Evolutionary conservation across 768 basidiomycete genomes (phyloP).

Genomic region (Amanita inopinata): DNA sequence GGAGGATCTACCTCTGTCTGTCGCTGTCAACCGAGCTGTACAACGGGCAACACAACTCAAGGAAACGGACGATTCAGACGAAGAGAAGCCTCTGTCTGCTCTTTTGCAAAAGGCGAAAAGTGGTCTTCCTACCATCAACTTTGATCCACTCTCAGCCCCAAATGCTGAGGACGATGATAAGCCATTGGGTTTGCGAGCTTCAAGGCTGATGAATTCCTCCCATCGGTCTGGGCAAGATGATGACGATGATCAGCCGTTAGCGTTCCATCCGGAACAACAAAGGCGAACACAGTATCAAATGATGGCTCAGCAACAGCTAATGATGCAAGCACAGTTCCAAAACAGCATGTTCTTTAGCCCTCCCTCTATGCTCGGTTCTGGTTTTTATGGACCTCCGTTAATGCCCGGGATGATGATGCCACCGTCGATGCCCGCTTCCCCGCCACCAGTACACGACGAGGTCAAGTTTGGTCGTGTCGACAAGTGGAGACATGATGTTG

Average conservation of each 20-base stretch:
- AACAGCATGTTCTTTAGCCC: constrained; percentile 65
- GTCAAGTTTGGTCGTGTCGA: constrained; percentile 67
- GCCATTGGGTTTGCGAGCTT: constrained; percentile 63
- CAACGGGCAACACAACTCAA: constrained; percentile 28
- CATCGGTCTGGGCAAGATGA: constrained; percentile 26
- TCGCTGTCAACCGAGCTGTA: constrained; percentile 46
- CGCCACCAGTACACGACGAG: constrained; percentile 55
- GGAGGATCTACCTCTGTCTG: constrained; percentile 71
- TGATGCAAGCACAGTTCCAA: constrained; percentile 72
- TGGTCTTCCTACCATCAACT: constrained; percentile 29
- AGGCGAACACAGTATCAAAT: constrained; percentile 61
- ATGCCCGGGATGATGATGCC: constrained; percentile 36
- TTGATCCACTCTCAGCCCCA: constrained; percentile 21
- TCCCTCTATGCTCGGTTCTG: constrained; percentile 59
- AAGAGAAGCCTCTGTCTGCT: constrained; percentile 61
- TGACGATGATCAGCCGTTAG: constrained; percentile 66
- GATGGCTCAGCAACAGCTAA: constrained; percentile 46
- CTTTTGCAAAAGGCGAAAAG: constrained; percentile 40
- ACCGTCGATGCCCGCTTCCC: constrained; percentile 42
- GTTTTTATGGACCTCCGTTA: constrained; percentile 54
- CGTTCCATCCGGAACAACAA: constrained; percentile 71
- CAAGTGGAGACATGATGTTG: constrained; percentile 73
- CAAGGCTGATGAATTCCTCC: constrained; percentile 28
- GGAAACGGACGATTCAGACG: constrained; percentile 42
- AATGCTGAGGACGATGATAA: constrained; percentile 62